phyloP scores from a whole-genome alignment of 805 yeast genomes.

The Tetrapisispora fleetii region DNA sequence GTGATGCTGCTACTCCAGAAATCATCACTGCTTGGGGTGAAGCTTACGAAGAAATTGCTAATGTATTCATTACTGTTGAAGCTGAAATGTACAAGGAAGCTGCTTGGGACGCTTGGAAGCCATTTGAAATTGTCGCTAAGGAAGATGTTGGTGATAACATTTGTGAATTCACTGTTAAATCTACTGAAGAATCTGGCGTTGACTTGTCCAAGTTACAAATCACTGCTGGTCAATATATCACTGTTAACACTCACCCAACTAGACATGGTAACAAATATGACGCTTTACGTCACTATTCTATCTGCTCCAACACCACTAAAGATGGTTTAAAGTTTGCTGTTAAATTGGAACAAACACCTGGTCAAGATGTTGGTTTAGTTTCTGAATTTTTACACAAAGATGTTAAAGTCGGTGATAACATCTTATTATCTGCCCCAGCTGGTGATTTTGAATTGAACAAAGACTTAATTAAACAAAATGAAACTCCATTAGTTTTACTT shows the following conservation, averaged over 20 bases:
- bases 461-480: conserved; percentile 22
- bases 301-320: conserved; percentile 33
- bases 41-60: conserved; percentile 58
- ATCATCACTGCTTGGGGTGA: conserved; percentile 54
- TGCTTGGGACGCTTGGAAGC: conserved; percentile 52
- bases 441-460: conserved; percentile 39
- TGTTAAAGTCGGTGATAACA: conserved; percentile 38
- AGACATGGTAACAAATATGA: conserved; percentile 32
- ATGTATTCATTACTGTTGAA: conserved; percentile 49
- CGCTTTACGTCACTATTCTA: conserved; percentile 50
- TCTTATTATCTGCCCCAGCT: conserved; percentile 48
- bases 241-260: conserved; percentile 29
- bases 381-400: conserved; percentile 42
- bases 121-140: conserved; percentile 37
- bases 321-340: conserved; percentile 52
- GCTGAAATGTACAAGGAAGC: conserved; percentile 35
- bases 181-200: conserved; percentile 33
- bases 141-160: conserved; percentile 39
- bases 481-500: conserved; percentile 33
- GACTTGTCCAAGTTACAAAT: conserved; percentile 19
- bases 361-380: conserved; percentile 33
- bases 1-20: conserved; percentile 49
- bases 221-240: conserved; percentile 34
- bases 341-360: conserved; percentile 30
- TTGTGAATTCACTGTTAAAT: conserved; percentile 41